These are phyloP conservation scores for Diaporthe amygdali DNA, from an alignment of 2,329 filamentous ascomycete species.

Conservation along the genomic window DNA sequence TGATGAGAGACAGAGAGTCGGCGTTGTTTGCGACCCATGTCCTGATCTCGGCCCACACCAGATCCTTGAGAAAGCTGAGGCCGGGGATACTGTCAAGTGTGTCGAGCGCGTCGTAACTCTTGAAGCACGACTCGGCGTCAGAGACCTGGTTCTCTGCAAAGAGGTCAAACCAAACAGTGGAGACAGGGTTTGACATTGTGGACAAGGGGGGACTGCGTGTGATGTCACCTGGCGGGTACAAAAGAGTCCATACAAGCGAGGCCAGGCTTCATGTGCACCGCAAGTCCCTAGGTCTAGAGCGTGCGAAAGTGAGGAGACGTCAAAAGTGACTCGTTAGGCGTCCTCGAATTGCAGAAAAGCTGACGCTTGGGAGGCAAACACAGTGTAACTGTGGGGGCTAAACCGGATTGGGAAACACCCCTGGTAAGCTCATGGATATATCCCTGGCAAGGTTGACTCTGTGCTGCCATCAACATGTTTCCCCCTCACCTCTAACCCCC, in stretches of 20 bases:
- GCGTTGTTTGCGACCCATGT: slow-evolving; percentile 15
- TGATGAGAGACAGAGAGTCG: slow-evolving; percentile 3
- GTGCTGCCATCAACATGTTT: not conserved
- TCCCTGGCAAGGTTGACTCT: not conserved
- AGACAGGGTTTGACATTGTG: slow-evolving; percentile 12
- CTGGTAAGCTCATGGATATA: not conserved
- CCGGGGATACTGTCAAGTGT: not conserved
- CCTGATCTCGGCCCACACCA: slow-evolving; percentile 11
- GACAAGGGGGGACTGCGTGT: not conserved
- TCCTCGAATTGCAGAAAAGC: not conserved
- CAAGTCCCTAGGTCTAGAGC: not conserved
- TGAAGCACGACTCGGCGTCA: slow-evolving; percentile 12
- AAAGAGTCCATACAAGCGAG: not conserved
- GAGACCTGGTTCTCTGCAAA: not conserved
- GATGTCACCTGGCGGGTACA: not conserved
- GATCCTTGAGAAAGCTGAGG: slow-evolving; percentile 7
- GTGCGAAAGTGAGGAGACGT: not conserved
- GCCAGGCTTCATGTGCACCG: not conserved
- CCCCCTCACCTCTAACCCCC: not conserved
- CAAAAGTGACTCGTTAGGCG: not conserved
- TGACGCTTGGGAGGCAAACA: not conserved
- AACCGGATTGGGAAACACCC: not conserved
- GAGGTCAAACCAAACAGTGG: slow-evolving; percentile 7
- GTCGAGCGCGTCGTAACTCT: slow-evolving; percentile 14
- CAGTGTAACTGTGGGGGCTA: not conserved